Evolutionary conservation across 345 rosid genomes (phyloP).

Genomic region (Pistacia atlantica): DNA sequence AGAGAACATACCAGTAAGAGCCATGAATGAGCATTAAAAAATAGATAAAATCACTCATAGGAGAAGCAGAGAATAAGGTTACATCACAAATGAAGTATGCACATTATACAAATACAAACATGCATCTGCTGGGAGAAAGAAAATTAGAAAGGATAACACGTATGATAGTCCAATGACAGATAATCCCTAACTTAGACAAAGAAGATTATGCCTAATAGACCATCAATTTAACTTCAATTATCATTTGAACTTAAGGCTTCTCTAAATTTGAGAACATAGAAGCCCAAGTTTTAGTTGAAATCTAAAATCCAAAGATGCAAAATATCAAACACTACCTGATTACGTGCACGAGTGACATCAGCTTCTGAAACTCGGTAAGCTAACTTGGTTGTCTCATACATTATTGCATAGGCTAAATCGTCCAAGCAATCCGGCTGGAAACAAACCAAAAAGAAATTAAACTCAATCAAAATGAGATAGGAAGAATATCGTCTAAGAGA

Average conservation of each 20-base stretch:
- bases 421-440: conserved; percentile 80
- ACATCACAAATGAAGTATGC: background rate
- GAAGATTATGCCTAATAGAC: background rate
- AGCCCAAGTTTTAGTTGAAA: background rate
- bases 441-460: conserved; percentile 8
- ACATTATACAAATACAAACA: background rate
- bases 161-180: background rate
- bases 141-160: background rate
- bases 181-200: background rate
- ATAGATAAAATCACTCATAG: background rate
- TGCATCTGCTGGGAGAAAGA: background rate
- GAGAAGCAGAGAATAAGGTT: background rate
- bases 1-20: conserved; percentile 14
- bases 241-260: no score
- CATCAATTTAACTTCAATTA: background rate
- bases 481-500: background rate
- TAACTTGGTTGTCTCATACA: conserved; percentile 84
- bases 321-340: conserved; percentile 61
- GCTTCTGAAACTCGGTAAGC: conserved; percentile 90
- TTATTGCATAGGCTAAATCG: conserved; percentile 94
- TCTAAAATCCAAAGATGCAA: no score
- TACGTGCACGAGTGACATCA: conserved; percentile 94
- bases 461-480: background rate
- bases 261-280: no score
- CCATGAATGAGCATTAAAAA: background rate